Evolutionary conservation across 23 red algal genomes (phyloP).

Genomic region (Pyropia haitanensis): DNA sequence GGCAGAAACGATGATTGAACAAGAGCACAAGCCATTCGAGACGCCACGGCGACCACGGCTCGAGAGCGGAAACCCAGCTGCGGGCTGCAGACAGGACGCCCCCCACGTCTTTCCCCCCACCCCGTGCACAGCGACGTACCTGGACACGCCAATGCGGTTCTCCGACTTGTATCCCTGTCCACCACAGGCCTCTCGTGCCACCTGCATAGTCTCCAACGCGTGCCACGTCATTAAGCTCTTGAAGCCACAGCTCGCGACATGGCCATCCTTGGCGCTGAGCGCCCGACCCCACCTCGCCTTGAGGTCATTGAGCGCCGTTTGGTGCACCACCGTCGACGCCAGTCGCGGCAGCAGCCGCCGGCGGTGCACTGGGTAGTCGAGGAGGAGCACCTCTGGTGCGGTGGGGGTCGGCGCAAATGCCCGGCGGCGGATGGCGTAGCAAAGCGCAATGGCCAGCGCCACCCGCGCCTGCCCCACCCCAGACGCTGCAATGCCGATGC

Average conservation of each 20-base stretch:
- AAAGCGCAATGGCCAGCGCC: conserved; percentile 78
- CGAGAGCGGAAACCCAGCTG: too few species aligned
- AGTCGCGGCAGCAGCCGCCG: conserved; percentile 39
- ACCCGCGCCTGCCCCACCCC: conserved; percentile 69
- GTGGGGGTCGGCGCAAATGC: conserved; percentile 54
- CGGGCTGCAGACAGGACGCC: too few species aligned
- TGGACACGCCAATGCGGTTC: conserved; percentile 79
- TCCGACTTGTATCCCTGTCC: conserved; percentile 87
- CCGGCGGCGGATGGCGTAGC: conserved; percentile 49
- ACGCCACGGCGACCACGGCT: too few species aligned
- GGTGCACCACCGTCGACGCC: conserved; percentile 27
- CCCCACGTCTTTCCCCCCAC: background rate
- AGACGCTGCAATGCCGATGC: conserved; percentile 64
- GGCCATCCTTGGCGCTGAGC: conserved; percentile 18
- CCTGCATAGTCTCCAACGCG: conserved; percentile 57
- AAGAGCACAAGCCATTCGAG: too few species aligned
- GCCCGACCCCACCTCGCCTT: conserved; percentile 23
- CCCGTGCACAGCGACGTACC: conserved; percentile 24
- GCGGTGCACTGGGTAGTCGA: conserved; percentile 49
- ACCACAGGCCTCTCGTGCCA: conserved; percentile 86
- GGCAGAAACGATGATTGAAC: too few species aligned
- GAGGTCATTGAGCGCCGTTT: conserved; percentile 30
- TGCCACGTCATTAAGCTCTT: conserved; percentile 86
- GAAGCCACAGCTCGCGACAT: conserved; percentile 84
- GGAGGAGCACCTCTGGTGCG: conserved; percentile 17